phyloP scores from a whole-genome alignment of 192 early-diverging fungal species.

The Backusella tarrabulga region DNA sequence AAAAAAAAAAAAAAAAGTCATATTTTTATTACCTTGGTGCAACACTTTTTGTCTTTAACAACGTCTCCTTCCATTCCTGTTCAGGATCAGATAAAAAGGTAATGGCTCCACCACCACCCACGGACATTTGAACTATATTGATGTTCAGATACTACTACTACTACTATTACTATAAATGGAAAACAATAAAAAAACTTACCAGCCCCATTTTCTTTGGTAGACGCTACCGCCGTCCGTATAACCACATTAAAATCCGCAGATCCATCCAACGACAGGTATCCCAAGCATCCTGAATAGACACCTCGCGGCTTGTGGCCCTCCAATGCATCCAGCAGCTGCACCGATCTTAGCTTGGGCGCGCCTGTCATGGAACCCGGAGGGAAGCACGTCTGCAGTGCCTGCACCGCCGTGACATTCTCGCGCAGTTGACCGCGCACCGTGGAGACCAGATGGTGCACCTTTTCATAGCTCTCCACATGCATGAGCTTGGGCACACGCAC shows the following conservation, averaged over 20 bases:
- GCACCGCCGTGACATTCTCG: slow-evolving; percentile 58
- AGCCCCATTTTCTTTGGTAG: slow-evolving; percentile 11
- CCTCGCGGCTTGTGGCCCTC: slow-evolving; percentile 72
- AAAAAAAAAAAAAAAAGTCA: neutral
- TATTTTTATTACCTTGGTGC: slow-evolving; percentile 43
- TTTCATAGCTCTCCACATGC: slow-evolving; percentile 85
- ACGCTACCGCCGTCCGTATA: slow-evolving; percentile 83
- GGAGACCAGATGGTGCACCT: slow-evolving; percentile 91
- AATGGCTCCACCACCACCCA: slow-evolving; percentile 94
- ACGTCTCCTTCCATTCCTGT: slow-evolving; percentile 87
- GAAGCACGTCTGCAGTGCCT: slow-evolving; percentile 75
- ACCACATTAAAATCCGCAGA: slow-evolving; percentile 81
- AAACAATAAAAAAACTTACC: neutral
- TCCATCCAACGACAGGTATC: slow-evolving; percentile 71
- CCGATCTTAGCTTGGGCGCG: slow-evolving; percentile 88
- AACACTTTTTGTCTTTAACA: slow-evolving; percentile 69
- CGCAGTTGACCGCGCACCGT: slow-evolving; percentile 72
- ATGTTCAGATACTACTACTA: neutral
- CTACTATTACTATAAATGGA: neutral
- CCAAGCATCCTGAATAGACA: slow-evolving; percentile 87
- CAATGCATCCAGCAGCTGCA: slow-evolving; percentile 73
- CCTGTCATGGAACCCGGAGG: slow-evolving; percentile 98
- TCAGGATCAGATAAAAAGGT: slow-evolving; percentile 81
- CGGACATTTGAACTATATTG: slow-evolving; percentile 51
- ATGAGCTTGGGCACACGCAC: slow-evolving; percentile 85